Evolutionary conservation across 2,329 filamentous ascomycete genomes (phyloP).

Genomic region (Arthrinium puccinioides): DNA sequence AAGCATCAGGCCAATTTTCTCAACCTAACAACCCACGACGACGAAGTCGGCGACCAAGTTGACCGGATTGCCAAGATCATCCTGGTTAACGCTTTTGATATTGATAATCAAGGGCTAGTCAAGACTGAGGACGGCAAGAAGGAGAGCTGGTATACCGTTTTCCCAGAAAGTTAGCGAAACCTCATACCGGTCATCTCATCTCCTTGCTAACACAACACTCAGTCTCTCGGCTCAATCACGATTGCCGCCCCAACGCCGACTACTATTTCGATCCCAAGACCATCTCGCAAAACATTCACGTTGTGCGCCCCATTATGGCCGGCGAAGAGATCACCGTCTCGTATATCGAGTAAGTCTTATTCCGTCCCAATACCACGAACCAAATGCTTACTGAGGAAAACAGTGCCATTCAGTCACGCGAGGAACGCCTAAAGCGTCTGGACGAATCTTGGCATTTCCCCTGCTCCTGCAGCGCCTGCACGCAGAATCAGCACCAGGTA

Average conservation of each 20-base stretch:
- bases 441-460: slow-evolving; percentile 29
- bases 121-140: slow-evolving; percentile 14
- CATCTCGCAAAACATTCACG: slow-evolving; percentile 30
- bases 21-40: slow-evolving; percentile 28
- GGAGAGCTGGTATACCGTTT: slow-evolving; percentile 26
- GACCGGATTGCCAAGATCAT: slow-evolving; percentile 27
- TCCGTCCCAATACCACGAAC: neutral
- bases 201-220: neutral
- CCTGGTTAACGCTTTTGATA: slow-evolving; percentile 31
- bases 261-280: slow-evolving; percentile 32
- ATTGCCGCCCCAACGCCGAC: slow-evolving; percentile 36
- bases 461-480: slow-evolving; percentile 32
- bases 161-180: slow-evolving; percentile 24
- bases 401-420: slow-evolving; percentile 23
- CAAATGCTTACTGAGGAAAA: neutral
- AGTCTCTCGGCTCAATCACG: slow-evolving; percentile 36
- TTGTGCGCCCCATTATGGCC: slow-evolving; percentile 28
- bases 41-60: slow-evolving; percentile 13
- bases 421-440: slow-evolving; percentile 22
- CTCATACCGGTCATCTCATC: too few relatives aligned
- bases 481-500: slow-evolving; percentile 15
- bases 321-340: slow-evolving; percentile 37
- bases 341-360: slow-evolving; percentile 27
- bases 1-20: slow-evolving; percentile 23
- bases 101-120: slow-evolving; percentile 21